phyloP scores from a whole-genome alignment of 371 early-diverging fungal species.

The Circinella umbellata region DNA sequence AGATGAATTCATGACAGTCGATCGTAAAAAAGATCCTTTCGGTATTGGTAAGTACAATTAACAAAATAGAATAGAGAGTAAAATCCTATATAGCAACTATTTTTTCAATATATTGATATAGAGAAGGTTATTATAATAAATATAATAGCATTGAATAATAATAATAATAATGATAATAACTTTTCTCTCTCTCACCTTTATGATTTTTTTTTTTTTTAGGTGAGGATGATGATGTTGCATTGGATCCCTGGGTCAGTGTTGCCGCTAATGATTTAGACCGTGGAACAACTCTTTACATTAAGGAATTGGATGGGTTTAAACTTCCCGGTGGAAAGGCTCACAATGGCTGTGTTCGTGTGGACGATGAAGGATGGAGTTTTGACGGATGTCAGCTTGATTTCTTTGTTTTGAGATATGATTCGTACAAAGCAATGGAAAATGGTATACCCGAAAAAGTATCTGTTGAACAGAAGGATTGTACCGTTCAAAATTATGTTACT shows the following conservation, averaged over 20 bases:
- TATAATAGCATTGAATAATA: too few species aligned
- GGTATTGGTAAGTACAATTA: conserved; percentile 19
- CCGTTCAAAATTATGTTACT: conserved; percentile 28
- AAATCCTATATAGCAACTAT: background rate
- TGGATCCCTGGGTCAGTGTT: conserved; percentile 38
- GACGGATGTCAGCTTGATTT: conserved; percentile 36
- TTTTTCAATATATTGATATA: too few species aligned
- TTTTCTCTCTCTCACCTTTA: too few species aligned
- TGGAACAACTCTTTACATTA: conserved; percentile 36
- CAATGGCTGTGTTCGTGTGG: conserved; percentile 50
- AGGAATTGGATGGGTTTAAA: conserved; percentile 34
- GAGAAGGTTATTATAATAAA: background rate
- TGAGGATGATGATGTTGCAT: conserved; percentile 12
- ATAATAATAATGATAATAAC: too few species aligned
- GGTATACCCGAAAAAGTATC: conserved; percentile 21
- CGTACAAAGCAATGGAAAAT: conserved; percentile 23
- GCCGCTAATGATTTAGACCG: conserved; percentile 35
- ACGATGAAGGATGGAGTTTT: conserved; percentile 45
- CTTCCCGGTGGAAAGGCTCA: conserved; percentile 41
- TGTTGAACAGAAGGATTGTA: conserved; percentile 23
- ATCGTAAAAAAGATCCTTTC: conserved; percentile 28
- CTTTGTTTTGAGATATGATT: conserved; percentile 30
- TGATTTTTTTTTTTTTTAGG: background rate
- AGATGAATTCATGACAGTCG: conserved; percentile 21
- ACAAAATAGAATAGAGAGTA: background rate